Conservation (phyloP, 2,329 filamentous ascomycete species). For the Dichotomopilus funicola region DNA sequence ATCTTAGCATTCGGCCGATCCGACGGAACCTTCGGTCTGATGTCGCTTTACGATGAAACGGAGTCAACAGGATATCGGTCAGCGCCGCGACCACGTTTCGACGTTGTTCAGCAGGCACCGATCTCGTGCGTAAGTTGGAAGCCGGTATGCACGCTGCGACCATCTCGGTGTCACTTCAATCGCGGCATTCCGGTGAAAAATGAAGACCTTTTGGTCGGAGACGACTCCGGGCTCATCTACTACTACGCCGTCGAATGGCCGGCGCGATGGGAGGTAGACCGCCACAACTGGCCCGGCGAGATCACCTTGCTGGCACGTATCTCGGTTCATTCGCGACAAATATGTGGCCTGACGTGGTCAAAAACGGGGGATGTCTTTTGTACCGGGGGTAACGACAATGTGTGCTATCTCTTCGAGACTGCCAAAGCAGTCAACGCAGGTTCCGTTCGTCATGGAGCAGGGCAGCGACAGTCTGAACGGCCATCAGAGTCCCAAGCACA, state of each 20-base stretch:
- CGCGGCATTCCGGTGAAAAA: constrained; percentile 51
- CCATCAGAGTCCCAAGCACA: background rate
- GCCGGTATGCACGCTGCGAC: constrained; percentile 50
- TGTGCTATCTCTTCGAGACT: constrained; percentile 73
- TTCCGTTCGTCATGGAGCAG: background rate
- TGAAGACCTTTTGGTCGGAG: constrained; percentile 82
- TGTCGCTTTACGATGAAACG: constrained; percentile 61
- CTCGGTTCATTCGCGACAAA: constrained; percentile 74
- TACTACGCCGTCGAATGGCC: constrained; percentile 91
- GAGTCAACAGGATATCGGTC: constrained; percentile 9
- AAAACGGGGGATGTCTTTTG: constrained; percentile 69
- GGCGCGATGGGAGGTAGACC: constrained; percentile 52
- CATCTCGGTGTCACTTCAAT: constrained; percentile 44
- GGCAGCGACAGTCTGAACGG: background rate
- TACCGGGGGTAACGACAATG: constrained; percentile 88
- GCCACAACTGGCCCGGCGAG: constrained; percentile 66
- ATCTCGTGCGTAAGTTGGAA: constrained; percentile 80
- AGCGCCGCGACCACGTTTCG: constrained; percentile 60
- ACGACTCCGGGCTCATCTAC: constrained; percentile 75
- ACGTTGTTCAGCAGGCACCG: constrained; percentile 62
- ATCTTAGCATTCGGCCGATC: constrained; percentile 83
- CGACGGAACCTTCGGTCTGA: constrained; percentile 67
- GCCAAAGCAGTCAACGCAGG: constrained; percentile 44
- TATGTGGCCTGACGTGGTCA: constrained; percentile 65
- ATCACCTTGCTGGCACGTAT: constrained; percentile 74